Evolutionary conservation across 352 stramenopile species (phyloP), one percentile per base, ranked within the genome.

Genomic region (Phytophthora capsici): DNA sequence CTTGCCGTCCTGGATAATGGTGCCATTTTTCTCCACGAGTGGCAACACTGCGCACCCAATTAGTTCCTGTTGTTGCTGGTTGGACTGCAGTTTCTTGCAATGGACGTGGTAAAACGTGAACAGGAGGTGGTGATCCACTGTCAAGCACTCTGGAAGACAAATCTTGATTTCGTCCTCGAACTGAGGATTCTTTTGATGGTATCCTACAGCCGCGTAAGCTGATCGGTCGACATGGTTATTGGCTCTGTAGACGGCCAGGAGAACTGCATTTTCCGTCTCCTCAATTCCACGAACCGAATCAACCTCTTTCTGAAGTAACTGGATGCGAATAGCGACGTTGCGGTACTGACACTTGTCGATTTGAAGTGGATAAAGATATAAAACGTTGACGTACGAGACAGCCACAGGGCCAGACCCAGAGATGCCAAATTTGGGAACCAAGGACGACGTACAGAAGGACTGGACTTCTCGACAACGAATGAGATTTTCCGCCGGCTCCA

Each of bases 21-120:
- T 79, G 14, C 83, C 85, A 22, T 85, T 64, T 53, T 64, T 73
- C 16, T 71, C 62, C 1, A 92, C 44, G 7, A 94, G 19, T 3
- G 85, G 83, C 0, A 92, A 43, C 0, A 66, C 71, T 4, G 81
- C 76, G 26, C 80, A 89, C 2, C 81, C 83, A 0, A 92, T 49
- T 7, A 94, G 66, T 26, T 94, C 83, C 57, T 91, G 78, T 20
- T 88, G 83, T 10, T 73, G 72, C 44, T 94, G 81, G 22, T 69
- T 75, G 0, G 71, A 63, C 26, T 76, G 72, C 2, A 91, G 47
- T 36, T 92, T 94, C 60, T 94, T 94, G 74, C 85, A 94, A 54
- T 94, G 83, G 0, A 94, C 83, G 61, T 94, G 85, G 45, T 87
- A 92, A 47, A 94, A 91, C 8, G 78, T 89, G 63, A 92, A 88